Base-by-base conservation (phyloP, 2,329 filamentous ascomycete genomes). In the Trichoderma breve region DNA sequence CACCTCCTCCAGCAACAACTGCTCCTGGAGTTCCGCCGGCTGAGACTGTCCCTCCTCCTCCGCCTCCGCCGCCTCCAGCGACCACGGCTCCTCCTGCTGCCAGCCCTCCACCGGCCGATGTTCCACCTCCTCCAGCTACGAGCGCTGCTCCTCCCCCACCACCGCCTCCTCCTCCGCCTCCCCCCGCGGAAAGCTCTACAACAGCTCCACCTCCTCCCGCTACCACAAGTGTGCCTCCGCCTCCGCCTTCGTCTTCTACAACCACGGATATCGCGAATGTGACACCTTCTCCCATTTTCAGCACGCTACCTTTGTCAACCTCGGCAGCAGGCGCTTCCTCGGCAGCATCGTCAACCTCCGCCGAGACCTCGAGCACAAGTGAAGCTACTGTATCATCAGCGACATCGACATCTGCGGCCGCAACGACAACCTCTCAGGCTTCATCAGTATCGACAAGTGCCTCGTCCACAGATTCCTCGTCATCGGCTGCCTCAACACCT, bases 1-100 rank as follows among this genome's bases (percentile, higher is more conserved):
- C 71, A 9, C 66, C 39, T 55, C 71, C 72, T 26, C 63, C 68
- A 21, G 30, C 39, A 6, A n/a, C 57, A 8, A n/a, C 67, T 11
- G 28, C 43, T 53, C 26, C 57, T 21, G 36, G 36, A 39, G 36
- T 39, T 51, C 70, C 73, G 18, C 43, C 73, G 15, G 6, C 57
- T 21, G 21, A 18, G 18, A 11, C 36, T 18, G 24, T 43, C 12
- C 26, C 39, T 55, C 43, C 63, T 3, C 32, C 51, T 28, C 32
- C 47, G n/a, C 55, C 55, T 4, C 55, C 55, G 18, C 47, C 64
- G 18, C 47, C 64, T 30, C 64, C 51, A 15, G 30, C 39, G 9
- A n/a, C 57, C 18, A 39, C 67, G 6, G 28, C 43, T 62, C 26
- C 57, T 21, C 68, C 47, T 51, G n/a, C 47, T 14, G n/a, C 47